Evolutionary conservation across 805 yeast species (phyloP).

Genomic region (Debaryomyces tyrocola): DNA sequence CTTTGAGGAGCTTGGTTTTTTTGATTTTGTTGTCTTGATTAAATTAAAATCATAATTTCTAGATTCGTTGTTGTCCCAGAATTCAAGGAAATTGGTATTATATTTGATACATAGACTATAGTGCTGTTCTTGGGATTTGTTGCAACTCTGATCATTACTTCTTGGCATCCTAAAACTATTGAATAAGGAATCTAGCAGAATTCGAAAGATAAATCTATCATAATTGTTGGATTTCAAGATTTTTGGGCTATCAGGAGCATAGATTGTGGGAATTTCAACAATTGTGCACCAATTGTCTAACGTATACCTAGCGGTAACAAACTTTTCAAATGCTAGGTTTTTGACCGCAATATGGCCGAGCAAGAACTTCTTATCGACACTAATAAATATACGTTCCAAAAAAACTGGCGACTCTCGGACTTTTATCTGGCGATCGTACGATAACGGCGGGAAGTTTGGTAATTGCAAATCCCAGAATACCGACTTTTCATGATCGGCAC

Average conservation of each 20-base stretch:
- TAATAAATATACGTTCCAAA: slow-evolving; percentile 62
- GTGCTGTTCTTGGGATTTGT: slow-evolving; percentile 16
- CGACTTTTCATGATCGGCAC: neutral
- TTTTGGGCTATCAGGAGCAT: slow-evolving; percentile 54
- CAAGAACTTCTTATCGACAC: slow-evolving; percentile 56
- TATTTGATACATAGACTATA: slow-evolving; percentile 60
- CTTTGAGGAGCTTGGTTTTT: slow-evolving; percentile 2
- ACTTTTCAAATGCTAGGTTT: slow-evolving; percentile 69
- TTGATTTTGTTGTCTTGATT: slow-evolving; percentile 19
- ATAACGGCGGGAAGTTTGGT: slow-evolving; percentile 43
- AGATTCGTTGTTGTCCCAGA: slow-evolving; percentile 75
- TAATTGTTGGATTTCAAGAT: slow-evolving; percentile 49
- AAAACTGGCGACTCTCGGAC: slow-evolving; percentile 46
- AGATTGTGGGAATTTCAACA: slow-evolving; percentile 64
- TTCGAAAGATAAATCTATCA: slow-evolving; percentile 71
- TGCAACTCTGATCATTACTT: neutral
- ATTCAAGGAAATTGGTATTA: slow-evolving; percentile 47
- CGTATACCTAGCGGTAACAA: slow-evolving; percentile 70
- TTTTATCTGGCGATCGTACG: slow-evolving; percentile 46
- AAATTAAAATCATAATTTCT: slow-evolving; percentile 59
- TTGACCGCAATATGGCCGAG: slow-evolving; percentile 78
- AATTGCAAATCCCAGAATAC: slow-evolving; percentile 46
- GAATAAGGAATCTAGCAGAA: slow-evolving; percentile 49
- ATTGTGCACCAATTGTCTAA: slow-evolving; percentile 78
- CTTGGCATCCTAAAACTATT: slow-evolving; percentile 21